Percentiles rank a stretch among this genome's conserved stretches.
Evolutionary conservation across 2,329 filamentous ascomycete species (phyloP).

Genomic region (Alternaria brassicicola): DNA sequence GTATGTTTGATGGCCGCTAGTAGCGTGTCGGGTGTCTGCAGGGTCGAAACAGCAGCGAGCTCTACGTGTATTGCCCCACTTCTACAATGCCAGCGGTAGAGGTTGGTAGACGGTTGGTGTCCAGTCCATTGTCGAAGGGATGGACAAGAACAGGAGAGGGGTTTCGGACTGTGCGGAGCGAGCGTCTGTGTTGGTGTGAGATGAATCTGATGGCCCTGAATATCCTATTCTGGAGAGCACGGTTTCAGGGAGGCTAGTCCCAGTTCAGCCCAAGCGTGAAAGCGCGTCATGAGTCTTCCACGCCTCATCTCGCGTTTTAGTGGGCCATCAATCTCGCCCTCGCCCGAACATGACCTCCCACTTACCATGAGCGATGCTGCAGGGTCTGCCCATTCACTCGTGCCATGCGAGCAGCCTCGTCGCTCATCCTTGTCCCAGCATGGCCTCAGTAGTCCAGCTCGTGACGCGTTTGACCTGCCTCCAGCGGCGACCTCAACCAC

Average conservation of each 20-base stretch:
- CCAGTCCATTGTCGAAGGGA: conserved; percentile 28
- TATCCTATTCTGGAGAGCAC: conserved; percentile 20
- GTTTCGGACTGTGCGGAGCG: conserved; percentile 12
- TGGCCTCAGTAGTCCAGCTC: conserved; percentile 15
- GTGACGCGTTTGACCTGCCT: conserved; percentile 19
- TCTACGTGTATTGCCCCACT: conserved; percentile 15
- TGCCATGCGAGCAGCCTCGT: conserved; percentile 15
- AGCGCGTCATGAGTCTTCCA: conserved; percentile 28
- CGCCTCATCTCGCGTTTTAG: conserved; percentile 21
- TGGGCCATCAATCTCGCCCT: conserved; percentile 9
- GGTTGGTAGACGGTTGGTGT: conserved; percentile 7
- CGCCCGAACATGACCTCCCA: conserved; percentile 23
- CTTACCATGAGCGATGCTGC: conserved; percentile 33
- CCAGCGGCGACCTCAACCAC: conserved; percentile 14
- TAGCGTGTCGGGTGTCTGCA: conserved; percentile 15
- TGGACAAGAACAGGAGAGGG: conserved; percentile 19
- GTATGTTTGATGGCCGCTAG: conserved; percentile 28
- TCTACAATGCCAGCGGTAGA: conserved; percentile 20
- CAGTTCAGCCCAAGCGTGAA: conserved; percentile 17
- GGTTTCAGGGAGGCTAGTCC: conserved; percentile 18
- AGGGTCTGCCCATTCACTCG: conserved; percentile 20
- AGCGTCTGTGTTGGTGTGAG: conserved; percentile 23
- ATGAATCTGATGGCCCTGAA: conserved; percentile 23
- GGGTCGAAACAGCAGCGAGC: conserved; percentile 24
- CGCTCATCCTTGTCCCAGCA: conserved; percentile 10